A percentile compares a stretch with the other conserved stretches of the same genome.
These are phyloP conservation scores for Cyberlindnera saturnus DNA, from an alignment of 805 yeast species.

Conservation along the genomic window DNA sequence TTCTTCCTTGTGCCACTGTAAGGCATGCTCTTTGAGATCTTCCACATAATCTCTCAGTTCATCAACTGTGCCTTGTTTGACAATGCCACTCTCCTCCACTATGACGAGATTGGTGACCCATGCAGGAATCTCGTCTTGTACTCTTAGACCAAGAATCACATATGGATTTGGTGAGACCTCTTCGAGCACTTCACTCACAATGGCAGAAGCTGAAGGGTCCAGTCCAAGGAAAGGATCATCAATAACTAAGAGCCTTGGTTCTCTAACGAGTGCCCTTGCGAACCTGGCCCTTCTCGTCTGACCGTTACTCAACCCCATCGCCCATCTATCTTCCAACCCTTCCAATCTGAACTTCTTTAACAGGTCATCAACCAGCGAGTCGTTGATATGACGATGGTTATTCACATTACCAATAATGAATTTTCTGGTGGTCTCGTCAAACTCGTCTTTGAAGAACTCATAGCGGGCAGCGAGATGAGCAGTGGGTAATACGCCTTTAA, in stretches of 20 bases:
- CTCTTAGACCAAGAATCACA: slow-evolving; percentile 68
- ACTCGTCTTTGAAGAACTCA: slow-evolving; percentile 79
- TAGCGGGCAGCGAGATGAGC: slow-evolving; percentile 87
- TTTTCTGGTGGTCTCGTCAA: slow-evolving; percentile 63
- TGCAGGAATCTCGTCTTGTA: slow-evolving; percentile 67
- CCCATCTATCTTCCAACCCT: slow-evolving; percentile 64
- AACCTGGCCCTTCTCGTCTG: slow-evolving; percentile 87
- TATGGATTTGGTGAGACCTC: slow-evolving; percentile 41
- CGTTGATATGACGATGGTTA: slow-evolving; percentile 26
- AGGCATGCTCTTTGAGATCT: slow-evolving; percentile 16
- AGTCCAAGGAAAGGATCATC: slow-evolving; percentile 94
- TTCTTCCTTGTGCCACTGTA: slow-evolving; percentile 9
- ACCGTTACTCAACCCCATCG: slow-evolving; percentile 86
- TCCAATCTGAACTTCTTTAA: slow-evolving; percentile 46
- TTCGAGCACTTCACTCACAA: slow-evolving; percentile 51
- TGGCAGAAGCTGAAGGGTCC: slow-evolving; percentile 64
- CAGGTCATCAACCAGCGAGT: slow-evolving; percentile 34
- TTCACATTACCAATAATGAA: slow-evolving; percentile 49
- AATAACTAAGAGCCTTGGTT: slow-evolving; percentile 62
- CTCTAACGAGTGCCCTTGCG: slow-evolving; percentile 62
- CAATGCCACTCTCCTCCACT: slow-evolving; percentile 50
- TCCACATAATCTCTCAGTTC: slow-evolving; percentile 22
- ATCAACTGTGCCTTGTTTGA: slow-evolving; percentile 39
- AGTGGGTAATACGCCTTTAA: slow-evolving; percentile 41
- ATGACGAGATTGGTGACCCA: slow-evolving; percentile 76